These are phyloP conservation scores for Spathaspora arborariae DNA, from an alignment of 805 yeast species.

Conservation along the genomic window DNA sequence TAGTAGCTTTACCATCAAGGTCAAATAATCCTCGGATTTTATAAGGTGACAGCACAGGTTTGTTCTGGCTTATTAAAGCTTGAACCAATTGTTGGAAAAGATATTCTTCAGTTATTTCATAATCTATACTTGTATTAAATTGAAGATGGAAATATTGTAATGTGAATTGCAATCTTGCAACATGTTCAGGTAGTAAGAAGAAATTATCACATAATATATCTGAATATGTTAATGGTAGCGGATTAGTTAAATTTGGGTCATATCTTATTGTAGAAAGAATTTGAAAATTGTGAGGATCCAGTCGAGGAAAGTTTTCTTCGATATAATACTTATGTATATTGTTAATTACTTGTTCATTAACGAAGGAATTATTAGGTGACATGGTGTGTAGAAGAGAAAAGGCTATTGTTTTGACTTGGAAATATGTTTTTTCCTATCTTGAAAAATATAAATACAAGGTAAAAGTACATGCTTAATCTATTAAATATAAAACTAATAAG, in stretches of 20 bases:
- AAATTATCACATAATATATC: slow-evolving; percentile 36
- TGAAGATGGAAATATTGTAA: slow-evolving; percentile 43
- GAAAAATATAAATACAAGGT: background rate
- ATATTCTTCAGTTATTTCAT: slow-evolving; percentile 37
- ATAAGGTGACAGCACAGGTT: slow-evolving; percentile 21
- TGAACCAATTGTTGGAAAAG: slow-evolving; percentile 33
- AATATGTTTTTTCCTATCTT: background rate
- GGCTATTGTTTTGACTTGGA: background rate
- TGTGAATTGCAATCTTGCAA: slow-evolving; percentile 53
- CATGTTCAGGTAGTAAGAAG: slow-evolving; percentile 63
- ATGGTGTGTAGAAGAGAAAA: background rate
- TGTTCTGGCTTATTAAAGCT: slow-evolving; percentile 21
- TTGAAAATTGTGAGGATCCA: slow-evolving; percentile 39
- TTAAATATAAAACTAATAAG: slow-evolving; percentile 46
- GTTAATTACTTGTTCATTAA: background rate
- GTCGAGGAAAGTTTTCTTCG: slow-evolving; percentile 3
- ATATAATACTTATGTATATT: slow-evolving; percentile 2
- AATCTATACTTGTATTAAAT: slow-evolving; percentile 20
- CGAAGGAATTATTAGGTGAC: background rate
- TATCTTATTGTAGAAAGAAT: slow-evolving; percentile 71
- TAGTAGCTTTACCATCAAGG: slow-evolving; percentile 23
- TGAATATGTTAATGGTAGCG: slow-evolving; percentile 22
- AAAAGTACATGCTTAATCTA: slow-evolving; percentile 10
- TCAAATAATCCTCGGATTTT: slow-evolving; percentile 30
- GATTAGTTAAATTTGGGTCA: slow-evolving; percentile 52